Evolutionary conservation across 768 basidiomycete species (phyloP).

Genomic region (Saitozyma podzolica): DNA sequence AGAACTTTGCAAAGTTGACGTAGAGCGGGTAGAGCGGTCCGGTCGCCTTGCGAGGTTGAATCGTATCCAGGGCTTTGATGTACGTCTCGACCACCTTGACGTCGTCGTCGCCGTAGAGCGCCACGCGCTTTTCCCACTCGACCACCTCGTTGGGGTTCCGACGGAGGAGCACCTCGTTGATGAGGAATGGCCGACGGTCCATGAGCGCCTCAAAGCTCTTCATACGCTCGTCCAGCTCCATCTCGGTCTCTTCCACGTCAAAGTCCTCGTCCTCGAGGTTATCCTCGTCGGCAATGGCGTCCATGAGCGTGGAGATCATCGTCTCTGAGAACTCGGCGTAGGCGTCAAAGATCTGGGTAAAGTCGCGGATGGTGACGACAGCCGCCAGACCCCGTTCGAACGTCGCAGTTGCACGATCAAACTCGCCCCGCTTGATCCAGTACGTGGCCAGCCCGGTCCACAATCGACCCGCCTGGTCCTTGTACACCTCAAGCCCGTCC

Average conservation of each 20-base stretch:
- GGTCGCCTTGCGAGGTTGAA: slow-evolving; percentile 83
- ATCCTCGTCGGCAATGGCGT: slow-evolving; percentile 73
- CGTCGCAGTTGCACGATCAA: slow-evolving; percentile 78
- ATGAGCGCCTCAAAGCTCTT: slow-evolving; percentile 89
- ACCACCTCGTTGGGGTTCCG: slow-evolving; percentile 97
- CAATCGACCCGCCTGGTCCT: slow-evolving; percentile 92
- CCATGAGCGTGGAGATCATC: slow-evolving; percentile 86
- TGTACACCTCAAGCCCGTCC: slow-evolving; percentile 85
- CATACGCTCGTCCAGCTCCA: slow-evolving; percentile 83
- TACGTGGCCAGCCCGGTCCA: slow-evolving; percentile 97
- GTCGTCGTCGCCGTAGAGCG: slow-evolving; percentile 88
- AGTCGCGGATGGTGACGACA: slow-evolving; percentile 92
- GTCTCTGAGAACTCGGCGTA: slow-evolving; percentile 93
- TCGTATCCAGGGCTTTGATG: slow-evolving; percentile 79
- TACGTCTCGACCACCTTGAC: slow-evolving; percentile 95
- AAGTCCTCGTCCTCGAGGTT: slow-evolving; percentile 72
- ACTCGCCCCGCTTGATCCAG: slow-evolving; percentile 97
- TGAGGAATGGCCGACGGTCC: slow-evolving; percentile 90
- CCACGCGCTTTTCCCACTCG: slow-evolving; percentile 98
- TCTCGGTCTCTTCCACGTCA: slow-evolving; percentile 66
- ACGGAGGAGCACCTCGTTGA: slow-evolving; percentile 89
- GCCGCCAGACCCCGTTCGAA: slow-evolving; percentile 82
- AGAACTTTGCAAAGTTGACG: slow-evolving; percentile 94
- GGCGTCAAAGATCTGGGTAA: slow-evolving; percentile 95
- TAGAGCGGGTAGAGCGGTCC: slow-evolving; percentile 86